Percentiles rank a stretch among this genome's conserved stretches.
Conservation (phyloP, 352 stramenopile genomes). For the Peronosclerospora sorghi region DNA sequence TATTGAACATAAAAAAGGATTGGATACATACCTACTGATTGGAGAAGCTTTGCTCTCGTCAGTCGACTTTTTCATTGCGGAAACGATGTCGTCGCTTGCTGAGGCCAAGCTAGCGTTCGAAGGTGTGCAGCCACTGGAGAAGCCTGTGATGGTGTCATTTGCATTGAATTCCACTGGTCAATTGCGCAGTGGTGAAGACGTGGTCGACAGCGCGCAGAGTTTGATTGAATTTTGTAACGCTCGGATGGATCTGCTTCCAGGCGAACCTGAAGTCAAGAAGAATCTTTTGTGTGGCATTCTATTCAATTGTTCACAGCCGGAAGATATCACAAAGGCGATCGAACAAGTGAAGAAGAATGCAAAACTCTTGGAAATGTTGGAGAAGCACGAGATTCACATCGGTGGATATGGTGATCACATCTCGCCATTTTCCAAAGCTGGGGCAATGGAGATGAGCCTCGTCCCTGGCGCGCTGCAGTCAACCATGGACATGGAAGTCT, state of each 20-base stretch:
- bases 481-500: constrained; percentile 66
- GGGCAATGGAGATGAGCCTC: constrained; percentile 59
- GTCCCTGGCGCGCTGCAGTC: constrained; percentile 53
- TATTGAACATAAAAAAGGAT: constrained; percentile 51
- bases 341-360: constrained; percentile 28
- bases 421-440: constrained; percentile 49
- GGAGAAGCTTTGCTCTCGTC: constrained; percentile 60
- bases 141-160: constrained; percentile 80
- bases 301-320: constrained; percentile 89
- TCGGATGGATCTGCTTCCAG: constrained; percentile 5
- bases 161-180: constrained; percentile 62
- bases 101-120: constrained; percentile 80
- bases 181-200: constrained; percentile 68
- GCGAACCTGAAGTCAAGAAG: constrained; percentile 6
- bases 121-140: constrained; percentile 45
- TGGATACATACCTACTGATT: constrained; percentile 67
- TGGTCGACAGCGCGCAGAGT: constrained; percentile 37
- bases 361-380: constrained; percentile 19
- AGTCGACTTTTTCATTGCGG: constrained; percentile 76
- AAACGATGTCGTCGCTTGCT: constrained; percentile 85
- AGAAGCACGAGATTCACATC: constrained; percentile 28
- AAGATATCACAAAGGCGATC: constrained; percentile 84
- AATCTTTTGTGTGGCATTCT: constrained; percentile 59
- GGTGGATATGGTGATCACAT: constrained; percentile 86
- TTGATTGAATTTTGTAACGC: constrained; percentile 32